These are phyloP conservation scores for Polychaeton citri DNA, from an alignment of 2,329 filamentous ascomycete genomes.

Conservation along the genomic window DNA sequence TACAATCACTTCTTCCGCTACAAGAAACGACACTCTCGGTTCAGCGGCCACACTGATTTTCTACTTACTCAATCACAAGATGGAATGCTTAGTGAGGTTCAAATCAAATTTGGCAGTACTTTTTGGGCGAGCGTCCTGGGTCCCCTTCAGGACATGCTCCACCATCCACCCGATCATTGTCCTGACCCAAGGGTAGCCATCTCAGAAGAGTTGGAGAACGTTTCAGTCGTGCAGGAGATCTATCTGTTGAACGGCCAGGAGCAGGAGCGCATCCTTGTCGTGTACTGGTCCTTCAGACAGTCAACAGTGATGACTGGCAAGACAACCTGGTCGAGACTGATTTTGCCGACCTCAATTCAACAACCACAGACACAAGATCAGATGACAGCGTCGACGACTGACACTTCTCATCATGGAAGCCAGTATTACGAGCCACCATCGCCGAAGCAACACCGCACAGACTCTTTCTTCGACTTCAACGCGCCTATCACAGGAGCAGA, in stretches of 20 bases:
- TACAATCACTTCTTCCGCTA: slow-evolving; percentile 13
- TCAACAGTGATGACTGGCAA: slow-evolving; percentile 9
- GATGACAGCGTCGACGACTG: not conserved
- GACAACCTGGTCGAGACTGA: slow-evolving; percentile 16
- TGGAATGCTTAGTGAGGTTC: slow-evolving; percentile 12
- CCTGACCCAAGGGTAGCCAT: slow-evolving; percentile 15
- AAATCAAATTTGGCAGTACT: slow-evolving; percentile 26
- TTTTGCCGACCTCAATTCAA: slow-evolving; percentile 6
- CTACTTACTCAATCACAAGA: slow-evolving; percentile 5
- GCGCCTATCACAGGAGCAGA: not conserved
- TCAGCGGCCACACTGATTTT: slow-evolving; percentile 8
- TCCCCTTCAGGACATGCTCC: slow-evolving; percentile 22
- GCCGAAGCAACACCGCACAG: slow-evolving; percentile 6
- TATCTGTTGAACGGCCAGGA: not conserved
- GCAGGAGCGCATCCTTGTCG: slow-evolving; percentile 14
- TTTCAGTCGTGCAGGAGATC: not conserved
- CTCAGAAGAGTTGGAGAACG: slow-evolving; percentile 21
- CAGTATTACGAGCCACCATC: not conserved
- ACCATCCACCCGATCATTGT: slow-evolving; percentile 25
- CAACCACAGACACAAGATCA: not conserved
- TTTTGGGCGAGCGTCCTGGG: slow-evolving; percentile 26
- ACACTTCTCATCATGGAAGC: not conserved
- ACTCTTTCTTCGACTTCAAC: slow-evolving; percentile 12
- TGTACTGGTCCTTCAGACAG: slow-evolving; percentile 17
- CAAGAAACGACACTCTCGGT: not conserved